Evolutionary conservation across 1,284 basidiomycete genomes (phyloP), one percentile per base, ranked within the genome.

Genomic region (Veloporphyrellus conicus): DNA sequence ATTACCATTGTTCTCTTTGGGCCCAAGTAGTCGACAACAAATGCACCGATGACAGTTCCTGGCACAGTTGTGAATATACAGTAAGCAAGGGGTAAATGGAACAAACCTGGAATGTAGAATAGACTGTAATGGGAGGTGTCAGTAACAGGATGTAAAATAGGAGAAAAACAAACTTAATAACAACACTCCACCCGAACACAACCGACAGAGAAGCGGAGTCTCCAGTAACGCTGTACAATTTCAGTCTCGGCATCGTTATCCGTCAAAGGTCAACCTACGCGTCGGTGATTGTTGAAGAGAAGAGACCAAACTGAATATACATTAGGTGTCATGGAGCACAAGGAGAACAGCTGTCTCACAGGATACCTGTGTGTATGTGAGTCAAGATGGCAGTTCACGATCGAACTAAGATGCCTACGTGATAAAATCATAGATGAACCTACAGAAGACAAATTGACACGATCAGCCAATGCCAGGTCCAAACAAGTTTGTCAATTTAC

Each of bases 361-460:
- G 81, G 81, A 62, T 82, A 82, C 41, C 79, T 81, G 49, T 43
- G 29, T 39, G n/a, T 19, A 41, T 22, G 40, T 35, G 23, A 23
- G 38, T 57, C 20, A 54, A 32, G n/a, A 40, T 35, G 4, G 27
- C 12, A 11, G 4, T 20, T 5, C 8, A 28, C 15, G 14, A 42
- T 33, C 6, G 38, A 54, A 11, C 1, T 2, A 19, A 50, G 22
- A 41, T 15, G 75, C 78, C 54, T 69, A 87, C 75, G 73, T 72
- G 67, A 90, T 87, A 60, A 90, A 84, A 61, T 91, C 87, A 63
- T 93, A 93, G 45, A 93, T 71, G 69, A 92, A 93, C 83, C 81
- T 82, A 45, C 41, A 38, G 19, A n/a, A n/a, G n/a, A n/a, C 33
- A 33, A n/a, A 15, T 25, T 11, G 9, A n/a, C 14, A 9, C 19